Evolutionary conservation across 345 rosid genomes (phyloP).

Genomic region (Hypericum androsaemum): DNA sequence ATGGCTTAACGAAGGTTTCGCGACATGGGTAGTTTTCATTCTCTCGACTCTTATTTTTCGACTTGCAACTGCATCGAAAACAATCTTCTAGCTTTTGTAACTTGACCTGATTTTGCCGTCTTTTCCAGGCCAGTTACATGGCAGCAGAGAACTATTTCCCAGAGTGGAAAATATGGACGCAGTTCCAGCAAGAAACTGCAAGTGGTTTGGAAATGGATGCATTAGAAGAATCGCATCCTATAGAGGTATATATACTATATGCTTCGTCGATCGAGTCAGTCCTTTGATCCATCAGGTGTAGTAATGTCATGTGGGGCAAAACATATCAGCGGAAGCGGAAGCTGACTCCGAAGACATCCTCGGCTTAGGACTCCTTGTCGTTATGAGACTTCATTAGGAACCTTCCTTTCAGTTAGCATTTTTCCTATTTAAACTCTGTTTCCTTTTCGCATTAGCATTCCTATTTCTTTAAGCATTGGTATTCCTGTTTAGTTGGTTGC

Average conservation of each 20-base stretch:
- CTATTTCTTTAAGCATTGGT: too few relatives aligned
- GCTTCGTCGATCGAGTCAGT: too few relatives aligned
- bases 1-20: slow-evolving; percentile 27
- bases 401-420: too few relatives aligned
- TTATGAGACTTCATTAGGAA: too few relatives aligned
- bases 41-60: not conserved
- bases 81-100: not conserved
- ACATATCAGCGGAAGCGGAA: too few relatives aligned
- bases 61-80: not conserved
- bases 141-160: slow-evolving; percentile 29
- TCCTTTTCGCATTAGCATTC: too few relatives aligned
- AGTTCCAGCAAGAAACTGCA: slow-evolving; percentile 19
- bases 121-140: slow-evolving; percentile 31
- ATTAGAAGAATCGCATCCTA: slow-evolving; percentile 30
- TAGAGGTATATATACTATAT: slow-evolving; percentile 19
- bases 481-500: too few relatives aligned
- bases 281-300: too few relatives aligned
- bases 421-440: too few relatives aligned
- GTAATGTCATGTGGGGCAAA: too few relatives aligned
- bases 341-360: too few relatives aligned
- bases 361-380: too few relatives aligned
- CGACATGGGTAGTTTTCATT: slow-evolving; percentile 31
- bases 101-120: not conserved
- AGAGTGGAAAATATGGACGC: slow-evolving; percentile 40
- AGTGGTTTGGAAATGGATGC: slow-evolving; percentile 13